Evolutionary conservation across 208 protist genomes (phyloP).

Genomic region (Trypanosoma platydactyli): DNA sequence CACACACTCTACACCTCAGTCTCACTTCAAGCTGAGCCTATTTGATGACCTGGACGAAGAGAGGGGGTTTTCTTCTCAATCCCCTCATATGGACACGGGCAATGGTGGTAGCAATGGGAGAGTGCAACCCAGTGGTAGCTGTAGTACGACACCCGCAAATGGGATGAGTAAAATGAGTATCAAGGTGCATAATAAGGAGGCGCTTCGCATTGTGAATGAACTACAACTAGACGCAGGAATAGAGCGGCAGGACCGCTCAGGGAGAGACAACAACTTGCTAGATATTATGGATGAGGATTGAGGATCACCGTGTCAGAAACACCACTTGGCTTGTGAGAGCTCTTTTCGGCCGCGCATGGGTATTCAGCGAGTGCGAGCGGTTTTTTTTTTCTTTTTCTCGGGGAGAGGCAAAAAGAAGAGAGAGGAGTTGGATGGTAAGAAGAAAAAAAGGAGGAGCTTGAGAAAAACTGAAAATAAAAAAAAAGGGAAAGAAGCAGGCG

Average conservation of each 20-base stretch:
- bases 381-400: too few relatives aligned
- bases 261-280: slow-evolving; percentile 42
- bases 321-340: too few relatives aligned
- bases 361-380: too few relatives aligned
- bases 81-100: neutral
- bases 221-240: slow-evolving; percentile 19
- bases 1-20: slow-evolving; percentile 1
- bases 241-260: neutral
- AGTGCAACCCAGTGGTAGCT: neutral
- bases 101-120: neutral
- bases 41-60: slow-evolving; percentile 42
- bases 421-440: neutral
- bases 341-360: too few relatives aligned
- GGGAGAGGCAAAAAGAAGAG: slow-evolving; percentile 8
- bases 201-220: slow-evolving; percentile 53
- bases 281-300: slow-evolving; percentile 88
- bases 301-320: neutral
- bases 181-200: slow-evolving; percentile 48
- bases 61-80: neutral
- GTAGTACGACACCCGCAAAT: neutral
- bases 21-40: slow-evolving; percentile 45
- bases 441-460: neutral
- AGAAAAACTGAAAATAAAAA: neutral
- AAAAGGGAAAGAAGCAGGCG: neutral
- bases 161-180: slow-evolving; percentile 39